These are phyloP conservation scores for Prinsepia uniflora DNA, from an alignment of 306 rosid genomes.

Conservation along the genomic window DNA sequence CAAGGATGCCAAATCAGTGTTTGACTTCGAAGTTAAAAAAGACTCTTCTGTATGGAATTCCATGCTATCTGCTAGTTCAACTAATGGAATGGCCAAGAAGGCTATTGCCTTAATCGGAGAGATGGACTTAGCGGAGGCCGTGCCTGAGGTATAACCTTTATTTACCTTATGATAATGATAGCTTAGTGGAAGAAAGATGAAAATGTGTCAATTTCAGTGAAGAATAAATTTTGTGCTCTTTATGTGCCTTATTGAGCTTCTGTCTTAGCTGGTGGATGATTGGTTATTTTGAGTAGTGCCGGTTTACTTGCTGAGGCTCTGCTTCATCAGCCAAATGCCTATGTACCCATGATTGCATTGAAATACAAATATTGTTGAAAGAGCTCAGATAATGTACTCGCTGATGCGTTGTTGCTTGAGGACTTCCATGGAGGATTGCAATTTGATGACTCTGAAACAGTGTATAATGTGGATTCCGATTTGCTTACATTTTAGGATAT, in stretches of 20 bases:
- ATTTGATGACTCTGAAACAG: background rate
- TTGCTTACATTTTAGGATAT: background rate
- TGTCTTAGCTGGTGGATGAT: background rate
- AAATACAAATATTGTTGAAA: background rate
- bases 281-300: background rate
- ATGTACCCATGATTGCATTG: background rate
- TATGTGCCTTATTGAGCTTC: background rate
- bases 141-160: conserved; percentile 1
- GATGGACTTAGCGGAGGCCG: background rate
- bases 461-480: background rate
- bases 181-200: background rate
- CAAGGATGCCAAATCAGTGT: conserved; percentile 32
- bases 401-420: background rate
- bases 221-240: background rate
- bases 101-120: conserved; percentile 15
- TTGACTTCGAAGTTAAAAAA: conserved; percentile 17
- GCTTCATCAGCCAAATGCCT: background rate
- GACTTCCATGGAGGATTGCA: background rate
- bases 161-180: background rate
- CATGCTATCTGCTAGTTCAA: conserved; percentile 21
- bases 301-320: background rate
- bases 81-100: conserved; percentile 22
- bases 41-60: conserved; percentile 23
- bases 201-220: background rate
- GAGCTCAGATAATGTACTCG: background rate